A percentile compares a stretch with the other conserved stretches of the same genome.
These are phyloP conservation scores for Candida pini DNA, from an alignment of 805 yeast species.

Conservation along the genomic window DNA sequence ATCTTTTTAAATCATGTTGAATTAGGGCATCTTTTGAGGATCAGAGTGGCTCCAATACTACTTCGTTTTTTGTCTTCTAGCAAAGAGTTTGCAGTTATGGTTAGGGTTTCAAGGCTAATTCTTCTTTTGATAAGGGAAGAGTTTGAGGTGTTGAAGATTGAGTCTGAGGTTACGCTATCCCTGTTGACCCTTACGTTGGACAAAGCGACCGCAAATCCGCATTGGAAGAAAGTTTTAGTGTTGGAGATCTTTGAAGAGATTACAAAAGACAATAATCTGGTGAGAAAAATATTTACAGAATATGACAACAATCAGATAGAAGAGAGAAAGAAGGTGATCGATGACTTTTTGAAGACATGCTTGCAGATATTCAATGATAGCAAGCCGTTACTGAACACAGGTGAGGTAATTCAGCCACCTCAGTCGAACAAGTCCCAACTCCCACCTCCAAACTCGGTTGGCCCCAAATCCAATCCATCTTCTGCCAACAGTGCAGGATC, in stretches of 20 bases:
- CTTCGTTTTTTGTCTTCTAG: constrained; percentile 56
- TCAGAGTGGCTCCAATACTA: constrained; percentile 69
- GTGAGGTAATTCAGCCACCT: constrained; percentile 29
- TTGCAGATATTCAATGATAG: constrained; percentile 31
- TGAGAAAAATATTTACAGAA: constrained; percentile 47
- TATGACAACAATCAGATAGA: constrained; percentile 50
- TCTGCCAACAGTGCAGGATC: constrained; percentile 4
- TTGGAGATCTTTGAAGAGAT: constrained; percentile 66
- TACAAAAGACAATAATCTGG: constrained; percentile 48
- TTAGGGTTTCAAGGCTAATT: constrained; percentile 71
- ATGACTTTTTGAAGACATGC: constrained; percentile 45
- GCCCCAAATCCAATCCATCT: constrained; percentile 3
- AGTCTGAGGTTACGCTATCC: constrained; percentile 76
- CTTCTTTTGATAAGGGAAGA: constrained; percentile 57
- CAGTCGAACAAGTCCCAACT: constrained; percentile 6
- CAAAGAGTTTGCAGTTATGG: constrained; percentile 61
- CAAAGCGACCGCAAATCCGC: constrained; percentile 45
- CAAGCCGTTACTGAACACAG: constrained; percentile 28
- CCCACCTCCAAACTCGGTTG: constrained; percentile 7
- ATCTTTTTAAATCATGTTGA: constrained; percentile 58
- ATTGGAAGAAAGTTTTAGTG: constrained; percentile 72
- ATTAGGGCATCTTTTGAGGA: constrained; percentile 58
- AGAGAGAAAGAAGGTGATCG: constrained; percentile 55
- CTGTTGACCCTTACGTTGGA: constrained; percentile 68
- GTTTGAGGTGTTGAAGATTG: constrained; percentile 58